Base-by-base conservation (phyloP, 2,329 filamentous ascomycete species). In the Calonectria fujianensis region DNA sequence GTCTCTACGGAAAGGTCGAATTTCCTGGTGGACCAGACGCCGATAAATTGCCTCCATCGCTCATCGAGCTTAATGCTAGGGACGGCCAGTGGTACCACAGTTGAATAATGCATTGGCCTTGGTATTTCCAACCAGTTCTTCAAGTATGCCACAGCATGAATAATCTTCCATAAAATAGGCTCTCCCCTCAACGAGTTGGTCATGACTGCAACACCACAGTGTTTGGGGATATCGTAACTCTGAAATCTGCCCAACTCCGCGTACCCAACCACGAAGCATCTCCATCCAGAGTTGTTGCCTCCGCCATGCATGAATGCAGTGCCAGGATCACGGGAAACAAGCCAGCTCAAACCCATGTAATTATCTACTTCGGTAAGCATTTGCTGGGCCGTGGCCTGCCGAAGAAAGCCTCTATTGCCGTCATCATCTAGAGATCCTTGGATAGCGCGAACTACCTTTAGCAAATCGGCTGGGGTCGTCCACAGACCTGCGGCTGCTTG, bases 61-160 rank as follows among this genome's bases (percentile, higher is more conserved):
- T 61, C n/a, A 29, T 61, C n/a, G 3, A 61, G n/a, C 6, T 29
- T 27, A 7, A 37, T 24, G 14, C 20, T 3, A 18, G 57, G 57
- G 13, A 24, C n/a, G 37, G n/a, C 57, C 35, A 61, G 24, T 5
- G 57, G 57, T 16, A 61, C 7, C 57, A 24, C 24, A 7, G 57
- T 35, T 10, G 57, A 9, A 29, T 27, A 9, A 7, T 35, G 24
- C 13, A 10, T 39, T 16, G 32, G n/a, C 2, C 32, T 61, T 41
- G 57, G 57, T 16, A 61, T 16, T 8, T 61, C 57, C 35, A 61
- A 4, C 57, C 57, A 61, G 11, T 61, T 61, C 35, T 61, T 61
- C 57, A 61, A 39, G 27, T 61, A 61, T 9, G 57, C n/a, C 35
- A 61, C 35, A 8, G 57, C 57, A 14, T 14, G 14, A 9, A 61